phyloP scores from a whole-genome alignment of 2,329 filamentous ascomycete species.

The Diaporthe sp. region DNA sequence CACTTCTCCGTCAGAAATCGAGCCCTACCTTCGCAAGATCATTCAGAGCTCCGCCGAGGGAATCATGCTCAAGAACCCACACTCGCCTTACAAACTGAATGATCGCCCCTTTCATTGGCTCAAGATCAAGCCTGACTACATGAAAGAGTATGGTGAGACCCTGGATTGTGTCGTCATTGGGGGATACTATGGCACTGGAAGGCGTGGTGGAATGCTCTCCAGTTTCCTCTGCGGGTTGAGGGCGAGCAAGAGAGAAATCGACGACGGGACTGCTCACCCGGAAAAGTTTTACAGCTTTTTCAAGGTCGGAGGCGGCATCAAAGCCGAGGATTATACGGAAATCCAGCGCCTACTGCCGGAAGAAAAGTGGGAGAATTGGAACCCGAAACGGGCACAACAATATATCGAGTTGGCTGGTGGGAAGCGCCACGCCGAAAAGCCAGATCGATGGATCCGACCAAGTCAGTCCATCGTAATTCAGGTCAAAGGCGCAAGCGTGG shows the following conservation, averaged over 20 bases:
- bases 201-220: constrained; percentile 82
- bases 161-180: constrained; percentile 91
- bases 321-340: constrained; percentile 83
- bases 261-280: constrained; percentile 62
- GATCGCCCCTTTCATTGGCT: constrained; percentile 96
- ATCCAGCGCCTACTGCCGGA: constrained; percentile 82
- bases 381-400: constrained; percentile 78
- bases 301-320: constrained; percentile 96
- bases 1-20: constrained; percentile 76
- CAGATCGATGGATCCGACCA: constrained; percentile 94
- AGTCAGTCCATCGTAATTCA: constrained; percentile 87
- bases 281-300: constrained; percentile 94
- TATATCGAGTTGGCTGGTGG: constrained; percentile 87
- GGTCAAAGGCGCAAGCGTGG: constrained; percentile 87
- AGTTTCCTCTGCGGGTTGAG: constrained; percentile 92
- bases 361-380: constrained; percentile 92
- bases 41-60: constrained; percentile 91
- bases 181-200: constrained; percentile 91
- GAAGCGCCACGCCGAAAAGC: constrained; percentile 74
- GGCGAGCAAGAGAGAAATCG: constrained; percentile 75
- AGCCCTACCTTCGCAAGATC: constrained; percentile 81
- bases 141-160: constrained; percentile 94
- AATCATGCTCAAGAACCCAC: constrained; percentile 91
- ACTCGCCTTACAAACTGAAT: constrained; percentile 86
- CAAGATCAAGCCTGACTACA: constrained; percentile 99